phyloP scores from a whole-genome alignment of 345 rosid species.

The Euphorbia peplus region DNA sequence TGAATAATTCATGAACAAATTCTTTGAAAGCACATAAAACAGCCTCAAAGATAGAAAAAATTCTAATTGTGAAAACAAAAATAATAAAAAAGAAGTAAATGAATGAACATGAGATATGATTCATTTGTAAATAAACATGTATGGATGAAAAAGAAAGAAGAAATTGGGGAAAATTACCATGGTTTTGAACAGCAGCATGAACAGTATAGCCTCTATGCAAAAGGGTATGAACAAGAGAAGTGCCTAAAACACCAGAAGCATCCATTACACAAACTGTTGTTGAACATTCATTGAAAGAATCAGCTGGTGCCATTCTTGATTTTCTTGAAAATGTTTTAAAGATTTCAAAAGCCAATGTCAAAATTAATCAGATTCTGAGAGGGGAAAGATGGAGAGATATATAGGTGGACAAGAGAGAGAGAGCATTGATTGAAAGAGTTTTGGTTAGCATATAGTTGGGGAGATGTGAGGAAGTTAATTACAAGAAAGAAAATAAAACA shows the following conservation, averaged over 20 bases:
- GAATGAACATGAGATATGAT: not conserved
- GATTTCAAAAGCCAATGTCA: not conserved
- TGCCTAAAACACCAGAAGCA: conserved; percentile 56
- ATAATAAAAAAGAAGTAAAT: not conserved
- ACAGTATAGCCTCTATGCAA: conserved; percentile 53
- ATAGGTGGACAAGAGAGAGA: not conserved
- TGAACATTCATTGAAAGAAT: conserved; percentile 13
- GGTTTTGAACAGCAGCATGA: conserved; percentile 51
- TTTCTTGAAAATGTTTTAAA: too few species aligned
- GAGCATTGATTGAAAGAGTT: conserved; percentile 24
- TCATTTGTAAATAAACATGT: not conserved
- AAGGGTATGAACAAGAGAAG: conserved; percentile 40
- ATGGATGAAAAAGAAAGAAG: not conserved
- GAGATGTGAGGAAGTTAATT: conserved; percentile 1
- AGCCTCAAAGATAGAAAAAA: not conserved
- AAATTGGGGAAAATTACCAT: conserved; percentile 23
- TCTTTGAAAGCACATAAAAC: too few species aligned
- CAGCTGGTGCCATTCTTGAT: conserved; percentile 53
- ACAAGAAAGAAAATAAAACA: not conserved
- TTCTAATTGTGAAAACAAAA: not conserved
- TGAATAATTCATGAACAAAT: too few species aligned
- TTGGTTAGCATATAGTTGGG: conserved; percentile 20
- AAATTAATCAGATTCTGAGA: not conserved
- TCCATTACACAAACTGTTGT: conserved; percentile 59
- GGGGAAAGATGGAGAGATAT: not conserved